Base-by-base conservation (phyloP, 2,329 filamentous ascomycete species). In the Acrocalymma vagum region DNA sequence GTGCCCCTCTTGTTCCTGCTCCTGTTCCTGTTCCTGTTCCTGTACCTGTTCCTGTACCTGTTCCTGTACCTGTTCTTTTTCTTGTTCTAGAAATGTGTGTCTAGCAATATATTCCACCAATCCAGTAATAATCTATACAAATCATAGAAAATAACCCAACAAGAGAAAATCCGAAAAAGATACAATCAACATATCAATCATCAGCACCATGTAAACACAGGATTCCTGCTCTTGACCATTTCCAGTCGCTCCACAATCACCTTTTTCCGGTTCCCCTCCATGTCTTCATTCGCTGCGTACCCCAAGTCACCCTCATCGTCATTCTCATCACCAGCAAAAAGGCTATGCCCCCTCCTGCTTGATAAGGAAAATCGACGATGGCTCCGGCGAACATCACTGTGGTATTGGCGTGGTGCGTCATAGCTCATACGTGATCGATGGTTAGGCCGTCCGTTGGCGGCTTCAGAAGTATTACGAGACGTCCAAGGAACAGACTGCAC, bases 211-310 rank as follows among this genome's bases (percentile, higher is more conserved):
- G 89, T 96, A 72, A 99, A 99, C 21, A 99, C 91, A 2, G 94
- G 94, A 65, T 95, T 95, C 67, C 87, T 88, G 65, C 86, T 90
- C 79, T 97, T 97, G 48, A 99, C 94, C 45, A 93, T 88, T 77
- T 99, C 94, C 43, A 99, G 74, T 50, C 94, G 80, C 77, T 99
- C 94, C 31, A 99, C 92, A 76, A 99, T 97, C 31, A 99, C 94
- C 72, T 94, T 95, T 59, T 92, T 83, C 67, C 88, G 85, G 61
- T 91, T 89, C 9, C 89, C 89, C 71, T 97, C 94, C 83, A 95
- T 90, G 17, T 90, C 94, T 67, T 93, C 90, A 0, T 94, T 94
- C 1, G 92, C 93, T 9, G 92, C 90, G 71, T 95, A 99, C 8
- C 94, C 94, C 18, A 99, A 74, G 70, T 99, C 94, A 1, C 94